Evolutionary conservation across 257 asterid species (phyloP).

Genomic region (Penstemon newberryi): DNA sequence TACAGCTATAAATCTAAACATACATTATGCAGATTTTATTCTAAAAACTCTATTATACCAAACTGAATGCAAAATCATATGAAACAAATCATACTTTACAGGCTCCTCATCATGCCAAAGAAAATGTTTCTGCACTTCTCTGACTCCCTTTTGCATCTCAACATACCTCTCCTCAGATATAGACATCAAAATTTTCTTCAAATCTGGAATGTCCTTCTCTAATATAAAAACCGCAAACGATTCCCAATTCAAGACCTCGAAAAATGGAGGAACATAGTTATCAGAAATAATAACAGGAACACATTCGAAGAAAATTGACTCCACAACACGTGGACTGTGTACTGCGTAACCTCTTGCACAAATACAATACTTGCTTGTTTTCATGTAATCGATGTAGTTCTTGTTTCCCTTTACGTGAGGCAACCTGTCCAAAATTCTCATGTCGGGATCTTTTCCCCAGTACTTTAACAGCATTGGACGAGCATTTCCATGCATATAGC

Average conservation of each 20-base stretch:
- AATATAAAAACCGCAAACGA: constrained; percentile 41
- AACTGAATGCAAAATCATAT: constrained; percentile 48
- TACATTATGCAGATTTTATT: constrained; percentile 23
- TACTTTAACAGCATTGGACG: constrained; percentile 40
- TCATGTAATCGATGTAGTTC: constrained; percentile 41
- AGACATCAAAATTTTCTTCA: constrained; percentile 42
- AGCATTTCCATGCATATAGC: constrained; percentile 46
- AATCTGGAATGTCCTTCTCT: constrained; percentile 44
- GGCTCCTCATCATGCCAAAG: constrained; percentile 46
- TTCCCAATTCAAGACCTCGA: constrained; percentile 48
- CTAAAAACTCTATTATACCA: constrained; percentile 46
- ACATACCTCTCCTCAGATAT: constrained; percentile 38
- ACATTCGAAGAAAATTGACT: constrained; percentile 41
- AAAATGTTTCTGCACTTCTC: constrained; percentile 43
- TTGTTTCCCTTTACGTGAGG: constrained; percentile 34
- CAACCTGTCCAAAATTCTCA: constrained; percentile 35
- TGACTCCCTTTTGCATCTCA: constrained; percentile 39
- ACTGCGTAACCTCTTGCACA: constrained; percentile 51
- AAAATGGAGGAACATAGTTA: constrained; percentile 46
- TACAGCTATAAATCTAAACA: constrained; percentile 2
- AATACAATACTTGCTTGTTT: constrained; percentile 45
- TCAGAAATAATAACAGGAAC: constrained; percentile 48
- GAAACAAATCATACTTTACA: constrained; percentile 46
- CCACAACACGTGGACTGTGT: constrained; percentile 48
- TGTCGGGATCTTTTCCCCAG: constrained; percentile 50